Conservation (phyloP, 805 yeast genomes). For the Cyberlindnera maclurae region DNA sequence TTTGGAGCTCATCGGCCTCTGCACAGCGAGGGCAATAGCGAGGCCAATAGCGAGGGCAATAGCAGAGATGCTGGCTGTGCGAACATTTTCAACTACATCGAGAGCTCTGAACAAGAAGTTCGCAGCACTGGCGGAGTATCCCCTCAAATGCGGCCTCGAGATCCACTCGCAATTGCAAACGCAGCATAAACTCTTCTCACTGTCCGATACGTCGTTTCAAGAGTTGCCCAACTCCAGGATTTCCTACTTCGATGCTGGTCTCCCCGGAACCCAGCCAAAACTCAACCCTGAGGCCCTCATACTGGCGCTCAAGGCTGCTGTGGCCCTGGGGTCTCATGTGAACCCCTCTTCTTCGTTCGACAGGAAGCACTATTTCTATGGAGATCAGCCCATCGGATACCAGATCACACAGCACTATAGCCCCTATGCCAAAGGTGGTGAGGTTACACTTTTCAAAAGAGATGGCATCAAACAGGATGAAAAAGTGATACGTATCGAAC, state of each 20-base stretch:
- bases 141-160: constrained; percentile 80
- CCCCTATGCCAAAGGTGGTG: constrained; percentile 73
- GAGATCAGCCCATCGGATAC: constrained; percentile 94
- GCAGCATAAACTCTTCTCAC: constrained; percentile 66
- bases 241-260: constrained; percentile 73
- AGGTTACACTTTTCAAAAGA: constrained; percentile 37
- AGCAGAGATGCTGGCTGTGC: neutral
- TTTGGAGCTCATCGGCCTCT: too few relatives aligned
- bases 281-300: constrained; percentile 69
- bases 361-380: constrained; percentile 92
- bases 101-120: constrained; percentile 4
- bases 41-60: too few relatives aligned
- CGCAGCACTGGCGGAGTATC: constrained; percentile 19
- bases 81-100: constrained; percentile 1
- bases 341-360: constrained; percentile 64
- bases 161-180: constrained; percentile 88
- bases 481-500: constrained; percentile 56
- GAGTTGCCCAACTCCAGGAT: constrained; percentile 59
- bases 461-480: constrained; percentile 45
- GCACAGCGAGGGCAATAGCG: too few relatives aligned
- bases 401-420: constrained; percentile 87
- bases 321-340: constrained; percentile 57
- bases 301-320: constrained; percentile 65
- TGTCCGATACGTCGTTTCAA: constrained; percentile 42
- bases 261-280: constrained; percentile 90